Conservation (phyloP, 2,329 filamentous ascomycete genomes). For the Aspergillus persii region DNA sequence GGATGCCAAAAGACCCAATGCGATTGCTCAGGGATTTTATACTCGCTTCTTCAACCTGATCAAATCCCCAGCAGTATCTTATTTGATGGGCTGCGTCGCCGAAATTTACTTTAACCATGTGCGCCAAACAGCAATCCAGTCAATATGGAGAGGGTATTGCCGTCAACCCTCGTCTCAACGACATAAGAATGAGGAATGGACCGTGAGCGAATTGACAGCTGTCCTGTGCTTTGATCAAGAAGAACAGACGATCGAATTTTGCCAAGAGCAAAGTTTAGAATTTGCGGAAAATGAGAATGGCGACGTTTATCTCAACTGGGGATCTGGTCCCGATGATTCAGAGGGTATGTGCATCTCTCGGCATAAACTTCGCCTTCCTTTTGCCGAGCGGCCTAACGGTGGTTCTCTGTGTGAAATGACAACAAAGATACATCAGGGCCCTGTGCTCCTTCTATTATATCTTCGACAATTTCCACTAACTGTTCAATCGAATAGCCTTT, state of each 20-base stretch:
- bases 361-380: conserved; percentile 16
- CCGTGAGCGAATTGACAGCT: conserved; percentile 49
- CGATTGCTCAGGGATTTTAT: conserved; percentile 59
- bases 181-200: conserved; percentile 56
- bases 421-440: neutral
- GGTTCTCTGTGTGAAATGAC: neutral
- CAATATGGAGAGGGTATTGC: conserved; percentile 55
- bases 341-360: conserved; percentile 40
- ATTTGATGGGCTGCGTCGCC: conserved; percentile 63
- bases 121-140: conserved; percentile 55
- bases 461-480: conserved; percentile 16
- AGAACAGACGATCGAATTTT: conserved; percentile 54
- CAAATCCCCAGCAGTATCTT: conserved; percentile 55
- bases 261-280: conserved; percentile 52
- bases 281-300: conserved; percentile 49
- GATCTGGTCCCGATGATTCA: conserved; percentile 46
- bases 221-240: conserved; percentile 57
- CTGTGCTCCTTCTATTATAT: neutral
- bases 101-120: conserved; percentile 62
- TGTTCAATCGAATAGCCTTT: conserved; percentile 32
- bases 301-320: conserved; percentile 52
- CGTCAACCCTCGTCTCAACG: conserved; percentile 48
- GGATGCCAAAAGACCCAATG: conserved; percentile 48
- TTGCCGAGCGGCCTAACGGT: conserved; percentile 5
- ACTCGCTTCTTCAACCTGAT: conserved; percentile 58